Percentiles rank a stretch among this genome's conserved stretches.
Conservation (phyloP, 2,329 filamentous ascomycete species). For the Aquanectria penicillioides region DNA sequence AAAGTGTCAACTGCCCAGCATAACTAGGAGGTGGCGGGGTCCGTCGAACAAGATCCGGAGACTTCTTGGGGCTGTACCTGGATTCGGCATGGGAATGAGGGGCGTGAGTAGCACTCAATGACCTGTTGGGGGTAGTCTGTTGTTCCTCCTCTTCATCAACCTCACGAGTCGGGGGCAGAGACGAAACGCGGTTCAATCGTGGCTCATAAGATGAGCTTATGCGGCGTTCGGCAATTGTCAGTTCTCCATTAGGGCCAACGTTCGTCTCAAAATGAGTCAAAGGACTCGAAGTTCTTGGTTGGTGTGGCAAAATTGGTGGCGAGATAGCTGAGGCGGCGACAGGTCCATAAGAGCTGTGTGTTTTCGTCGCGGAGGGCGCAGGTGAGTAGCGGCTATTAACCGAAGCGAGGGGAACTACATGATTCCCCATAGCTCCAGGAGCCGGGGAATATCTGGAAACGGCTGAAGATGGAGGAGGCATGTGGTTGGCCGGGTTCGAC, state of each 20-base stretch:
- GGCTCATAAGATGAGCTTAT: conserved; percentile 65
- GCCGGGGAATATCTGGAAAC: conserved; percentile 71
- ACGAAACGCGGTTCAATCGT: conserved; percentile 63
- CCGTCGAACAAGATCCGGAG: conserved; percentile 48
- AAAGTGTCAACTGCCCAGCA: conserved; percentile 56
- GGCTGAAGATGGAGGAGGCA: conserved; percentile 48
- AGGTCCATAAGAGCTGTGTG: conserved; percentile 54
- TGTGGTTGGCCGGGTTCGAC: conserved; percentile 47
- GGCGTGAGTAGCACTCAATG: conserved; percentile 39
- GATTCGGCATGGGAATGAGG: conserved; percentile 44
- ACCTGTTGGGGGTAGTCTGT: conserved; percentile 37
- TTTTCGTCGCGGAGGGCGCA: conserved; percentile 53
- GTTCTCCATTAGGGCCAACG: conserved; percentile 51
- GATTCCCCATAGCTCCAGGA: conserved; percentile 44
- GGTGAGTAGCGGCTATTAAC: conserved; percentile 64
- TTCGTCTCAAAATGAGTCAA: conserved; percentile 71
- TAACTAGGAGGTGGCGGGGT: conserved; percentile 61
- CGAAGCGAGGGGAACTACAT: conserved; percentile 50
- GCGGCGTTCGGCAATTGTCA: conserved; percentile 56
- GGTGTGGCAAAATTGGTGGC: conserved; percentile 63
- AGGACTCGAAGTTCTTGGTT: conserved; percentile 73
- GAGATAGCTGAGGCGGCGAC: conserved; percentile 48
- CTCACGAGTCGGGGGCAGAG: conserved; percentile 69
- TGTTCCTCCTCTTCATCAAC: conserved; percentile 67
- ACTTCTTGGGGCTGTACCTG: conserved; percentile 51